Base-by-base conservation (phyloP, 2,329 filamentous ascomycete genomes). In the Periglandula ipomoeae region DNA sequence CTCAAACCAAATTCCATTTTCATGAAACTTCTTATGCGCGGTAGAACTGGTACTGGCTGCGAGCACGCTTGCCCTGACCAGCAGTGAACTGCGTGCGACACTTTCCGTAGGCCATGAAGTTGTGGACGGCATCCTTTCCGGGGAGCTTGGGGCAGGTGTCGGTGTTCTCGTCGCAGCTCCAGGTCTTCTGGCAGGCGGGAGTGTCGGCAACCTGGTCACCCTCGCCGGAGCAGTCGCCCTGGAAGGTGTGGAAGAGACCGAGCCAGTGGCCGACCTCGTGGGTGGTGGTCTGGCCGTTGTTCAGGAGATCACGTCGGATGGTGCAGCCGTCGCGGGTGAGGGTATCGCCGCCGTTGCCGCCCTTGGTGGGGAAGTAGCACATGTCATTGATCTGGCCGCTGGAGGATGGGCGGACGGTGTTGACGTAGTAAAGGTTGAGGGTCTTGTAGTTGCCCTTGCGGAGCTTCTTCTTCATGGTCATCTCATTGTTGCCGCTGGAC, bases 231-330 rank as follows among this genome's bases (percentile, higher is more conserved):
- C 61, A 62, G 41, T 65, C 66, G 8, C 62, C 66, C 30, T 67
- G 52, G 55, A 72, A 72, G 35, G 68, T 69, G 55, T 73, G 70
- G 46, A 61, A 61, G 19, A 73, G 62, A 43, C 69, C 67, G 46
- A 72, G 59, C 69, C 70, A 73, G 57, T 72, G 70, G 4, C 70
- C 70, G 32, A 66, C 60, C 56, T 72, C 70, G 56, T 71, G 69
- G 10, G 52, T 50, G 2, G 55, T 52, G 6, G 55, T 53, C 19
- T 56, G 54, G 23, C 52, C 52, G 15, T 57, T 54, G 3, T 52
- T 53, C 30, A 60, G 23, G 8, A 46, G 48, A 32, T 53, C 51
- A 6, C 37, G 40, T 22, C 47, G 43, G 11, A 60, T 47, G 20
- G 48, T 51, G 45, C 58, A 60, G 13, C 55, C 57, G 26, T 60